Conservation (phyloP, 202 grass and related monocot genomes). For the Setaria italica region DNA sequence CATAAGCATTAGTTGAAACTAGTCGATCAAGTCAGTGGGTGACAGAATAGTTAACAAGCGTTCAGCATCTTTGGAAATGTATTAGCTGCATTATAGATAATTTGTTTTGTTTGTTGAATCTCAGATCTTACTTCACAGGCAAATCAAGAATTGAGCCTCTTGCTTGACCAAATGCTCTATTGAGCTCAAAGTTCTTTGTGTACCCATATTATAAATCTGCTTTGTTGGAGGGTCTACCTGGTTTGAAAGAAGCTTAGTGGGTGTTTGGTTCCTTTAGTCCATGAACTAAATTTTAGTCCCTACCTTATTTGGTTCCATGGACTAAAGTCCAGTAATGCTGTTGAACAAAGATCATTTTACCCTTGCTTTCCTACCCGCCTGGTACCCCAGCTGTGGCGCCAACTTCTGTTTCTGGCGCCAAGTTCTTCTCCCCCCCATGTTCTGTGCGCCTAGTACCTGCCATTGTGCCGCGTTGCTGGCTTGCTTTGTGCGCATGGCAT, state of each 20-base stretch:
- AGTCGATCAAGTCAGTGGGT: not conserved
- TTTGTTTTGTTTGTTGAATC: constrained; percentile 8
- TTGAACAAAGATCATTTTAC: too few species aligned
- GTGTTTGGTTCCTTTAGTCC: too few species aligned
- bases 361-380: too few species aligned
- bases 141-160: not conserved
- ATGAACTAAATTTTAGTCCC: too few species aligned
- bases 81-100: not conserved
- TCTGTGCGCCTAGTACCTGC: too few species aligned
- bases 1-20: constrained; percentile 20
- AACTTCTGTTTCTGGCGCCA: too few species aligned
- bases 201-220: not conserved
- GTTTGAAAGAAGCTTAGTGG: not conserved
- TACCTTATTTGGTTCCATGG: too few species aligned
- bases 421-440: too few species aligned
- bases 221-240: constrained; percentile 1
- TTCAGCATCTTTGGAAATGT: constrained; percentile 4
- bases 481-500: too few species aligned
- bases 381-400: too few species aligned
- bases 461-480: too few species aligned
- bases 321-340: too few species aligned
- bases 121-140: constrained; percentile 12
- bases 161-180: not conserved
- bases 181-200: not conserved
- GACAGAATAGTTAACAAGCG: not conserved